phyloP scores from a whole-genome alignment of 2,329 filamentous ascomycete genomes.

The Trichophyton verrucosum region DNA sequence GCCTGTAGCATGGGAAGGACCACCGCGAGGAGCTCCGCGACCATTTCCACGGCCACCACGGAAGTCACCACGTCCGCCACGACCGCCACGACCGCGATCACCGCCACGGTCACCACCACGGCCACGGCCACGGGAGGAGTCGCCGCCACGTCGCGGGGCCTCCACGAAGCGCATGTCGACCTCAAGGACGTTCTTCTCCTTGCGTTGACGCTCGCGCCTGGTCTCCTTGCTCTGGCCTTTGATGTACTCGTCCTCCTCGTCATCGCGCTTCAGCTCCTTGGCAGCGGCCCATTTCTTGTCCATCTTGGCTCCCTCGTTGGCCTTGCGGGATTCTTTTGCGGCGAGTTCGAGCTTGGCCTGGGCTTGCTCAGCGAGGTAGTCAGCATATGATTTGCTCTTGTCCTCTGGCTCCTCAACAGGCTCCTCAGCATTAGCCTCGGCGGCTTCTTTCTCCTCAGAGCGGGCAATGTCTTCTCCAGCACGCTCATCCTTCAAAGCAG shows the following conservation, averaged over 20 bases:
- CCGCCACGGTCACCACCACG: slow-evolving; percentile 39
- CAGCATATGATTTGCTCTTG: slow-evolving; percentile 78
- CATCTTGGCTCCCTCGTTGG: slow-evolving; percentile 79
- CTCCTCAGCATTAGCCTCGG: slow-evolving; percentile 30
- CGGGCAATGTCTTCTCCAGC: slow-evolving; percentile 81
- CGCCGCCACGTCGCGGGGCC: slow-evolving; percentile 44
- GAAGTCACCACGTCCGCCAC: slow-evolving; percentile 26
- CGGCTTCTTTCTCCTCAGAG: slow-evolving; percentile 64
- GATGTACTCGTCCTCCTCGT: slow-evolving; percentile 59
- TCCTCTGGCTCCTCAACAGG: slow-evolving; percentile 55
- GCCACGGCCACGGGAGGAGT: slow-evolving; percentile 37
- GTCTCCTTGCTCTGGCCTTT: slow-evolving; percentile 50
- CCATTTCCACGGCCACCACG: slow-evolving; percentile 34
- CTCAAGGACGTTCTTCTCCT: slow-evolving; percentile 80
- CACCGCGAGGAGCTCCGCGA: slow-evolving; percentile 24
- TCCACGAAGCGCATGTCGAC: slow-evolving; percentile 77
- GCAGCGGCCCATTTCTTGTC: slow-evolving; percentile 90
- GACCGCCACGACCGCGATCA: slow-evolving; percentile 20
- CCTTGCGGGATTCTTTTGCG: slow-evolving; percentile 62
- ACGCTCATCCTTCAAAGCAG: slow-evolving; percentile 82
- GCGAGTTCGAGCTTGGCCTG: slow-evolving; percentile 62
- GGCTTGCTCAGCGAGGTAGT: slow-evolving; percentile 68
- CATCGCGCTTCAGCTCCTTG: slow-evolving; percentile 49
- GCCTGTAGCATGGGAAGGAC: slow-evolving; percentile 23
- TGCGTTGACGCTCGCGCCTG: slow-evolving; percentile 72